Base-by-base conservation (phyloP, 2,329 filamentous ascomycete genomes). In the Hymenoscyphus infarciens region DNA sequence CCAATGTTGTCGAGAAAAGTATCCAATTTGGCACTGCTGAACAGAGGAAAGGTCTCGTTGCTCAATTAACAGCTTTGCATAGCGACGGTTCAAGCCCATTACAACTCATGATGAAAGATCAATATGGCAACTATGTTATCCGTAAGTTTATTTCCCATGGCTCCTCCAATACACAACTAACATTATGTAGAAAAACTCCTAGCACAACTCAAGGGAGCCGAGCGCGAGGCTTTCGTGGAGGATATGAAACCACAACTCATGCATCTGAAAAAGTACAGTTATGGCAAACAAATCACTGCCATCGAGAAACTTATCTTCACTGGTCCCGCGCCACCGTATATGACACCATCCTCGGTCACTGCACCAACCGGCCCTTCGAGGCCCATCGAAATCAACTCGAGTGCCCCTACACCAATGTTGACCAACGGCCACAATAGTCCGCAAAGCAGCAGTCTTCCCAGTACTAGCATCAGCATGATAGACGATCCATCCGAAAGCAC, bases 1-100 rank as follows among this genome's bases (percentile, higher is more conserved):
- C 93, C 72, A 98, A 99, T 70, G 94, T 99, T 2, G 94, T 99
- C 0, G 95, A 99, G 77, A 94, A 92, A 76, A 96, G 92, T 73
- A 88, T 98, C 64, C 81, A 89, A 61, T 84, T 82, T 68, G 91
- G 91, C 22, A 85, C 85, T 0, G 79, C 83, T 22, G 80, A 87
- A 58, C 89, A 96, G 73, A 87, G 89, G 59, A 82, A 81, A 38
- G 81, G 82, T 35, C 92, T 97, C 63, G 83, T 90, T 60, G 79
- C 80, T 57, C 81, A 84, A 63, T 78, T 93, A 29, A 87, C 83
- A 1, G 80, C 81, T 1, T 74, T 81, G 16, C 84, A 84, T 60
- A 81, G 83, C 7, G 84, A 89, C 53, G 89, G 89, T 13, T 85
- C 87, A 61, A 88, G 81, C 61, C 85, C 87, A n/a, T 78, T 98